Percentiles rank a stretch among this genome's conserved stretches.
Evolutionary conservation across 2,329 filamentous ascomycete genomes (phyloP).

Genomic region (Rugonectria rugulosa): DNA sequence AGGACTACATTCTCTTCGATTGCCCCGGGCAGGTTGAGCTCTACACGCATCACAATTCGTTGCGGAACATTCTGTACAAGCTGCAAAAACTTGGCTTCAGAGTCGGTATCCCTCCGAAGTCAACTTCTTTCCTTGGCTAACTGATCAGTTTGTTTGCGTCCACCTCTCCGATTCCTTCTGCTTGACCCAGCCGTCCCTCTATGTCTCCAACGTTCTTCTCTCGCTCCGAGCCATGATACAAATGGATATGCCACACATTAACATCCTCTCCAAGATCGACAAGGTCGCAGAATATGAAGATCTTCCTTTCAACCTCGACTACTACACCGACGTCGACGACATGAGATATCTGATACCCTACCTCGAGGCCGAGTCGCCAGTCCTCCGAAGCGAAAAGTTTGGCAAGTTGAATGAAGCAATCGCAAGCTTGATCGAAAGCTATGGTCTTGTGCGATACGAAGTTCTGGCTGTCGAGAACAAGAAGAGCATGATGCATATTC

Average conservation of each 20-base stretch:
- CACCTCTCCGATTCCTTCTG: constrained; percentile 95
- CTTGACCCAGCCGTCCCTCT: constrained; percentile 90
- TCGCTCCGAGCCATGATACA: constrained; percentile 97
- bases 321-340: constrained; percentile 97
- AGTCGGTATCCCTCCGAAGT: constrained; percentile 60
- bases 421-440: constrained; percentile 85
- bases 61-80: constrained; percentile 90
- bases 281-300: constrained; percentile 86
- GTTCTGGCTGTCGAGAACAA: constrained; percentile 97
- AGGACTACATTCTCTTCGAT: constrained; percentile 95
- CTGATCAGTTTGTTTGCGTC: constrained; percentile 81
- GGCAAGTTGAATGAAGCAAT: constrained; percentile 85
- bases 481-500: constrained; percentile 91
- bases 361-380: constrained; percentile 80
- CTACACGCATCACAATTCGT: constrained; percentile 91
- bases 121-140: constrained; percentile 22
- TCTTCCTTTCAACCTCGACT: constrained; percentile 94
- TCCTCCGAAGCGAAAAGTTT: constrained; percentile 77
- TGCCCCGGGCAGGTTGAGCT: constrained; percentile 97
- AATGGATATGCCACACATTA: constrained; percentile 95
- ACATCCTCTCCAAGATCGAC: constrained; percentile 97
- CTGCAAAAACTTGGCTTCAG: constrained; percentile 92
- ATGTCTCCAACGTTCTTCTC: constrained; percentile 92
- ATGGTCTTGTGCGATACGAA: constrained; percentile 89
- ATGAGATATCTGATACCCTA: constrained; percentile 83